These are phyloP conservation scores for Plantago coronopus DNA, from an alignment of 305 asterid species.

Conservation along the genomic window DNA sequence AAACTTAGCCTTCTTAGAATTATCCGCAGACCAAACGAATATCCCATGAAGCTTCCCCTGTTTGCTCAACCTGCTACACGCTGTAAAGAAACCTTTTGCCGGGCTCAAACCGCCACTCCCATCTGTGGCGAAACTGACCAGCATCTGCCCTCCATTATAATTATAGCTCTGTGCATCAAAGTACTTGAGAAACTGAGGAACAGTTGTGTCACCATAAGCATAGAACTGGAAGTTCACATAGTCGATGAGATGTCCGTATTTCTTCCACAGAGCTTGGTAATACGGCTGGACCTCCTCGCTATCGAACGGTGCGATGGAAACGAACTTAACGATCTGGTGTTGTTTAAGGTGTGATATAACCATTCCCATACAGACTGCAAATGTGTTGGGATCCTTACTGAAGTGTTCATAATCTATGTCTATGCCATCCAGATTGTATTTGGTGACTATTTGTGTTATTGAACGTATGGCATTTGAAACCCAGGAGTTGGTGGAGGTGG, in stretches of 20 bases:
- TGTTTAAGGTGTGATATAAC: constrained; percentile 49
- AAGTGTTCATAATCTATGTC: constrained; percentile 69
- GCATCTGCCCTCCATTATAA: constrained; percentile 49
- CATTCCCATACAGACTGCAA: constrained; percentile 58
- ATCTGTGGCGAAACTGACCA: constrained; percentile 66
- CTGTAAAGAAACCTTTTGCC: constrained; percentile 52
- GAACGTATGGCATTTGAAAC: constrained; percentile 50
- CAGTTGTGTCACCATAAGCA: constrained; percentile 46
- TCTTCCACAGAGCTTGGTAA: constrained; percentile 62
- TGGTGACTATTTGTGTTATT: constrained; percentile 32
- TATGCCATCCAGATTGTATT: constrained; percentile 46
- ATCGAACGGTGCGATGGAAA: constrained; percentile 68
- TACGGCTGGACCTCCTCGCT: constrained; percentile 37
- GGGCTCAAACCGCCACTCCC: constrained; percentile 64
- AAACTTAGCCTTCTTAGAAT: constrained; percentile 42
- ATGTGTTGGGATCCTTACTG: constrained; percentile 48
- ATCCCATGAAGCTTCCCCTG: constrained; percentile 57
- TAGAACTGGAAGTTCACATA: constrained; percentile 70
- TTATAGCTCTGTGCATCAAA: constrained; percentile 47
- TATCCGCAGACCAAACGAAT: constrained; percentile 63
- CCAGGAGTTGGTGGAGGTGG: constrained; percentile 41
- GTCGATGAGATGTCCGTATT: constrained; percentile 55
- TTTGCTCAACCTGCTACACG: constrained; percentile 41
- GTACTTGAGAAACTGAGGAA: constrained; percentile 47
- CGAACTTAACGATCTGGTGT: constrained; percentile 37